phyloP scores from a whole-genome alignment of 371 early-diverging fungal species.

The Mortierella sp. region DNA sequence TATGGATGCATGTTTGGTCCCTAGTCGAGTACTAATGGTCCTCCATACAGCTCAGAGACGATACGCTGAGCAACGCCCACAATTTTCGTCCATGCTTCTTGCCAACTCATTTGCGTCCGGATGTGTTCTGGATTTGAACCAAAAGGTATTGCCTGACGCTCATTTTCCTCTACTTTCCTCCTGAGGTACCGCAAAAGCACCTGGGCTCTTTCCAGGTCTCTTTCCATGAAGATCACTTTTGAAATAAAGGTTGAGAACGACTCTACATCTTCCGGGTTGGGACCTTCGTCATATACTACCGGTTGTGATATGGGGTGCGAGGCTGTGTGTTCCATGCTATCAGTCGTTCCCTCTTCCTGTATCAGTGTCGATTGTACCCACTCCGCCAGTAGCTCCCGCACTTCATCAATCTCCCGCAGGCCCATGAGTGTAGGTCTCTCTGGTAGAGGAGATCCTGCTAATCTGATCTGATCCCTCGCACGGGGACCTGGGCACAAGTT shows the following conservation, averaged over 20 bases:
- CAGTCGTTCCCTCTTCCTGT: not conserved
- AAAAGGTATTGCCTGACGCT: constrained; percentile 2
- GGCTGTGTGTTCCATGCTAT: not conserved
- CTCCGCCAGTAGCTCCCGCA: constrained; percentile 24
- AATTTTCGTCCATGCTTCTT: constrained; percentile 22
- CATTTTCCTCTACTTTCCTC: constrained; percentile 31
- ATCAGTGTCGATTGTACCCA: constrained; percentile 44
- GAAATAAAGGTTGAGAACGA: constrained; percentile 40
- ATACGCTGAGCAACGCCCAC: constrained; percentile 3
- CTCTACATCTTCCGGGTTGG: constrained; percentile 45
- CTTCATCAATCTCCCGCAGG: constrained; percentile 18
- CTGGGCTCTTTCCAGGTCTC: constrained; percentile 41
- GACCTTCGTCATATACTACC: constrained; percentile 33
- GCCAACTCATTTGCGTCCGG: constrained; percentile 25
- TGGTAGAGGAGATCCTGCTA: not conserved
- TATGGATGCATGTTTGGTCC: not conserved
- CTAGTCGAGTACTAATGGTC: constrained; percentile 15
- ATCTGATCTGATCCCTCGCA: not conserved
- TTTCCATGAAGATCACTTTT: constrained; percentile 40
- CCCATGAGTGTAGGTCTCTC: constrained; percentile 38
- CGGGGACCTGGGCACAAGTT: not conserved
- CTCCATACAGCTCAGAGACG: constrained; percentile 29
- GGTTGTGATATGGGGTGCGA: not conserved
- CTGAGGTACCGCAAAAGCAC: constrained; percentile 24
- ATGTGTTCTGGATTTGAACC: not conserved